Percentiles rank a stretch among this genome's conserved stretches.
Conservation (phyloP, 306 rosid genomes). For the Dryas alaskensis region DNA sequence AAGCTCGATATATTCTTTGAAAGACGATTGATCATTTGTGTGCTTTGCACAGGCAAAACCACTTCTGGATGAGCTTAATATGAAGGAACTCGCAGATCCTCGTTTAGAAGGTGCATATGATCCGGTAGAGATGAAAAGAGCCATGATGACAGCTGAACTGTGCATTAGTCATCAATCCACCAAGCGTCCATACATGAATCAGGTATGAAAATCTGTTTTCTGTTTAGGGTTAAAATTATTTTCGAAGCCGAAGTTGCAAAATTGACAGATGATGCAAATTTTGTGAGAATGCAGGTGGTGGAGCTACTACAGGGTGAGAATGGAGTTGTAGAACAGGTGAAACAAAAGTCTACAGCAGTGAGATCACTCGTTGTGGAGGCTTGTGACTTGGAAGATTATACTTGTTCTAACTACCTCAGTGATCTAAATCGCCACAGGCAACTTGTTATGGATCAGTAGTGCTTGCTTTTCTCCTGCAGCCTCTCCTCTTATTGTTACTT, state of each 20-base stretch:
- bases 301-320: constrained; percentile 64
- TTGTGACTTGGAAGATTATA: constrained; percentile 80
- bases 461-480: constrained; percentile 10
- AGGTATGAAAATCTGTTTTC: constrained; percentile 37
- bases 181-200: constrained; percentile 69
- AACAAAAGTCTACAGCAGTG: constrained; percentile 25
- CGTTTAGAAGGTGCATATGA: constrained; percentile 55
- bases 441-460: constrained; percentile 65
- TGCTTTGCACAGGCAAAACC: constrained; percentile 69
- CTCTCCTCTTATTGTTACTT: constrained; percentile 18
- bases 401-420: constrained; percentile 73
- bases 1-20: not conserved
- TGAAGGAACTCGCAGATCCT: constrained; percentile 70
- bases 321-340: constrained; percentile 31
- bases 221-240: not conserved
- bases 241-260: not conserved
- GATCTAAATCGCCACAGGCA: constrained; percentile 85
- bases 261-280: constrained; percentile 5
- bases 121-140: constrained; percentile 53
- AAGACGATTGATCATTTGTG: constrained; percentile 9
- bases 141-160: constrained; percentile 68
- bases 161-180: constrained; percentile 72
- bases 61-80: constrained; percentile 48
- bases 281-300: constrained; percentile 40
- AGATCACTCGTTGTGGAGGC: constrained; percentile 57